Base-by-base conservation (phyloP, 1,284 basidiomycete genomes). In the Ustilago hordei region DNA sequence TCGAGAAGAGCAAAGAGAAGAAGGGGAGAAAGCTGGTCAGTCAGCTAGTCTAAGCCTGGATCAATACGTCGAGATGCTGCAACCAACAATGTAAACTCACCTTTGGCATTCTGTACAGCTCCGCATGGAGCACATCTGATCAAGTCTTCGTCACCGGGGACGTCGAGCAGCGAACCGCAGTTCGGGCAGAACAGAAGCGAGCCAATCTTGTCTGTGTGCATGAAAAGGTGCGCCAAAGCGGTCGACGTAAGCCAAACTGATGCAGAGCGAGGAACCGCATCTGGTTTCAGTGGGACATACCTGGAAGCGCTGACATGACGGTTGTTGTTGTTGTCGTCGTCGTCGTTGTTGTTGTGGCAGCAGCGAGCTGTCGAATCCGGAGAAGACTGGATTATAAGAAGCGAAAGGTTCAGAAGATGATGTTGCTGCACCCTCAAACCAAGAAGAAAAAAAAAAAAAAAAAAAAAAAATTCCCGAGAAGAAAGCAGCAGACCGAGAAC, bases 101-200 rank as follows among this genome's bases (percentile, higher is more conserved):
- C 72, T 19, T 72, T 71, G 6, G 84, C 84, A 41, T 94, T 93
- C 86, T 98, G 95, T 67, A 91, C 89, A 77, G 93, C 91, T 2
- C 90, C 91, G 86, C 96, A 98, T 82, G 95, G 94, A 83, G 93
- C 92, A 87, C 96, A 99, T 28, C 87, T 89, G 50, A 98, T 93
- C 41, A 89, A 88, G 61, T 90, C 89, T 81, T 94, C 91, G 68
- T 93, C 94, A 71, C 89, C 88, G 0, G 96, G 95, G 28, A 95
- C 88, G 79, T 93, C 91, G 28, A 99, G 91, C 50, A 99, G 88
- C 0, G 93, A 95, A 17, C 95, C 95, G 84, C 96, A 99, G 69
- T 91, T 90, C 8, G 93, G 92, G 87, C 96, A 99, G 87, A 99
- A 98, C 54, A 98, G 89, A 32, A 98, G 89, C 6, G 95, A 95